Conservation (phyloP, 202 grass and related monocot genomes). For the Hordeum pubiflorum region DNA sequence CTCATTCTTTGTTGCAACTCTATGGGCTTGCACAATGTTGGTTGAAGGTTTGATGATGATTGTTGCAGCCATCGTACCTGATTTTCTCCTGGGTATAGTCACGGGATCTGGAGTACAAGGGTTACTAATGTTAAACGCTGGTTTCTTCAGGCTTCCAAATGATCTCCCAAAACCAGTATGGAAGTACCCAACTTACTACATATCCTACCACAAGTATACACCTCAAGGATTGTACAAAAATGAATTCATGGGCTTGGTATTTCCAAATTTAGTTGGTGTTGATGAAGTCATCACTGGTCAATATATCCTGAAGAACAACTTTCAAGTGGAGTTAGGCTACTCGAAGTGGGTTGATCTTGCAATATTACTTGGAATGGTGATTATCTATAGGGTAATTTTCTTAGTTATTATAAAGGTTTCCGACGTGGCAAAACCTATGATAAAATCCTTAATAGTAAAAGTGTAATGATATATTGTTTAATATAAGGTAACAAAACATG, state of each 20-base stretch:
- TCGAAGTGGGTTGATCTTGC: slow-evolving; percentile 59
- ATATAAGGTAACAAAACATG: not conserved
- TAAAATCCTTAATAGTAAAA: not conserved
- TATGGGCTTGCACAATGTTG: slow-evolving; percentile 36
- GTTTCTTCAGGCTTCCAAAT: slow-evolving; percentile 42
- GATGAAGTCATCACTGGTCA: slow-evolving; percentile 21
- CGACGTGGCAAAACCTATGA: slow-evolving; percentile 22
- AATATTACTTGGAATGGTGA: slow-evolving; percentile 36
- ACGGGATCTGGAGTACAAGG: slow-evolving; percentile 44
- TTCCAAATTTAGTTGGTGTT: not conserved
- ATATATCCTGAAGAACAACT: slow-evolving; percentile 30
- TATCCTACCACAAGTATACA: slow-evolving; percentile 46
- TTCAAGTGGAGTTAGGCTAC: slow-evolving; percentile 36
- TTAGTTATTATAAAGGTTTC: slow-evolving; percentile 22
- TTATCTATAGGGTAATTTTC: slow-evolving; percentile 38
- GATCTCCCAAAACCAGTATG: slow-evolving; percentile 42
- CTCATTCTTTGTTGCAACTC: slow-evolving; percentile 14
- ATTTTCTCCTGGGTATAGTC: slow-evolving; percentile 43
- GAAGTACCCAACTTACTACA: slow-evolving; percentile 46
- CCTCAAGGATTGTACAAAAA: slow-evolving; percentile 44
- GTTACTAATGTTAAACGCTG: slow-evolving; percentile 38
- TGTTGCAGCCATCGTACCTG: slow-evolving; percentile 34
- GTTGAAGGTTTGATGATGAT: slow-evolving; percentile 53
- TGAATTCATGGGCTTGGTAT: slow-evolving; percentile 27
- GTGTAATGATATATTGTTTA: not conserved